These are phyloP conservation scores for Xylariomycetidae sp. DNA, from an alignment of 2,329 filamentous ascomycete genomes.

Conservation along the genomic window DNA sequence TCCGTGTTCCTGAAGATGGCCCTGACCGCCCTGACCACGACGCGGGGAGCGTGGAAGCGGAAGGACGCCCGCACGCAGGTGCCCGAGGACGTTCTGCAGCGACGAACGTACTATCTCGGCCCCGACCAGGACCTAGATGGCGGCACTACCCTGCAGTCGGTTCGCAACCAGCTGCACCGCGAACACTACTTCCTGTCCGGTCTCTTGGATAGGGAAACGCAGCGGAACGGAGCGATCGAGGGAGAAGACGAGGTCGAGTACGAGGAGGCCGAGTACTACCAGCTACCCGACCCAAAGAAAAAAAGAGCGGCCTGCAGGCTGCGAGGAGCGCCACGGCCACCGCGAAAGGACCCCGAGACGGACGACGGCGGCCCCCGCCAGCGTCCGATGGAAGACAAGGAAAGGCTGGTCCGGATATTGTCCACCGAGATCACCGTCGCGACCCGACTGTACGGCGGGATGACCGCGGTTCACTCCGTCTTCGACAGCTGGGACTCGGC, in stretches of 20 bases:
- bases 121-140: background rate
- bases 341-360: background rate
- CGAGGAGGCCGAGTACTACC: constrained; percentile 30
- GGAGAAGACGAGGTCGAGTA: constrained; percentile 35
- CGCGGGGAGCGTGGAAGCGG: constrained; percentile 30
- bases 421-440: constrained; percentile 42
- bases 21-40: constrained; percentile 27
- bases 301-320: background rate
- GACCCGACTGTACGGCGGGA: constrained; percentile 37
- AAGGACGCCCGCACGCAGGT: too few relatives aligned
- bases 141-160: constrained; percentile 18
- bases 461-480: constrained; percentile 40
- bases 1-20: constrained; percentile 35
- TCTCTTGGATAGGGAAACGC: constrained; percentile 28
- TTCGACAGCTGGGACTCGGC: constrained; percentile 38
- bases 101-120: constrained; percentile 33
- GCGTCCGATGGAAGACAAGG: constrained; percentile 36
- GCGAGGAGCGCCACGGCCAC: background rate
- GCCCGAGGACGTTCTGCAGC: constrained; percentile 22
- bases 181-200: constrained; percentile 40
- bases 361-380: background rate
- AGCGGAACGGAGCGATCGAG: constrained; percentile 20
- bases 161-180: constrained; percentile 27
- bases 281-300: background rate
- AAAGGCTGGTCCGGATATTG: constrained; percentile 40